Evolutionary conservation across 2,329 filamentous ascomycete species (phyloP).

Genomic region (Ascocoryne sarcoides): DNA sequence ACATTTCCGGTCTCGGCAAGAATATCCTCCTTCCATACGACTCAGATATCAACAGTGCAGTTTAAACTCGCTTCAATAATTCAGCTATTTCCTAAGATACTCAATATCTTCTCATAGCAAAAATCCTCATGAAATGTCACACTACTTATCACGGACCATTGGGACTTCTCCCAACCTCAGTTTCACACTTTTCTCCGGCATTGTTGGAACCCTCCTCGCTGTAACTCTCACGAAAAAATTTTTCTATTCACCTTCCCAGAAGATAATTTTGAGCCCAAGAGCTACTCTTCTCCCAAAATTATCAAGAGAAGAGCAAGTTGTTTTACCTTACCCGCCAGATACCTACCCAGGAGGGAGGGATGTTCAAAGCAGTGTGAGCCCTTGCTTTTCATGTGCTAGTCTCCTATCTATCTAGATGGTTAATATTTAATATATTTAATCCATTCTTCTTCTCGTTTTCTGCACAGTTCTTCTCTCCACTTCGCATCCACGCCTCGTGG

Average conservation of each 20-base stretch:
- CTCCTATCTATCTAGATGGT: neutral
- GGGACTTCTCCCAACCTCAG: slow-evolving; percentile 1
- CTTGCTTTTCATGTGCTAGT: neutral
- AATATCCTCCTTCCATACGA: too few species aligned
- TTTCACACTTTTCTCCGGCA: slow-evolving; percentile 11
- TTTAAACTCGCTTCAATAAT: too few species aligned
- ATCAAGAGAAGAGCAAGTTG: slow-evolving; percentile 27
- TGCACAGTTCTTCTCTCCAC: neutral
- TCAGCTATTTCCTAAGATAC: too few species aligned
- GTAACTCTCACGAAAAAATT: slow-evolving; percentile 10
- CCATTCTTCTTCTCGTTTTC: neutral
- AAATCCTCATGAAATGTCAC: too few species aligned
- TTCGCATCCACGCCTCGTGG: neutral
- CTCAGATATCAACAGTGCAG: too few species aligned
- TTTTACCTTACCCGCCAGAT: slow-evolving; percentile 58
- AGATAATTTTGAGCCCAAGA: slow-evolving; percentile 19
- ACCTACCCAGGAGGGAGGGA: slow-evolving; percentile 61
- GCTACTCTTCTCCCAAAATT: slow-evolving; percentile 16
- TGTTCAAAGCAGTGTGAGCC: slow-evolving; percentile 46
- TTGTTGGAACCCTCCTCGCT: slow-evolving; percentile 15
- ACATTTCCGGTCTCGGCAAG: too few species aligned
- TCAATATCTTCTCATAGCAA: too few species aligned
- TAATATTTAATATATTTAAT: neutral
- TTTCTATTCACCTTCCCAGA: slow-evolving; percentile 1
- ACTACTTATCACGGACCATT: too few species aligned